phyloP scores from a whole-genome alignment of 768 basidiomycete genomes.

The Tephrocybe rancida region DNA sequence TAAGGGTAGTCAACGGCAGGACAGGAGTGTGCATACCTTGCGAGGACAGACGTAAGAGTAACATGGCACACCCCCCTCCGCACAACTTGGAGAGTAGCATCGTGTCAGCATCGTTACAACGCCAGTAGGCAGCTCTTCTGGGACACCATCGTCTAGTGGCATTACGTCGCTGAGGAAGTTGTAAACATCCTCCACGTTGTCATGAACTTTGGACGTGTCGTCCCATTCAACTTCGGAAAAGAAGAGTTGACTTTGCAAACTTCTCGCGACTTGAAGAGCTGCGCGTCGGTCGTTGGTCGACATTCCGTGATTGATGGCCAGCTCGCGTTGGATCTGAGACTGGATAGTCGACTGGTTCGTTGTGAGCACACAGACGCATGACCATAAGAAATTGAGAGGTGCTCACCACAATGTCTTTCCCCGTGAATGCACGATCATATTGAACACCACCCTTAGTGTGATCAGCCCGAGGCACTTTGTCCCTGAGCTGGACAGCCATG shows the following conservation, averaged over 20 bases:
- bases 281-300: constrained; percentile 79
- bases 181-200: constrained; percentile 92
- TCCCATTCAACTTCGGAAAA: constrained; percentile 99
- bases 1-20: not conserved
- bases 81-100: constrained; percentile 89
- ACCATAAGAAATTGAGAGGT: not conserved
- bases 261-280: constrained; percentile 86
- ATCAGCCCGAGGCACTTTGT: constrained; percentile 83
- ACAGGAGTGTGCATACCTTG: constrained; percentile 40
- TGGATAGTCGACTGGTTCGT: constrained; percentile 78
- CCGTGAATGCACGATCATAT: constrained; percentile 90
- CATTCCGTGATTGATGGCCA: constrained; percentile 73
- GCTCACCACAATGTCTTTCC: constrained; percentile 91
- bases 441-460: constrained; percentile 95
- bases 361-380: not conserved
- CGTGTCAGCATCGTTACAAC: constrained; percentile 88
- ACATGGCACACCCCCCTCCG: constrained; percentile 76
- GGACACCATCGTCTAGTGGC: constrained; percentile 58
- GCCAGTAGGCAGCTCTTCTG: constrained; percentile 79
- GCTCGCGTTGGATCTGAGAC: constrained; percentile 81
- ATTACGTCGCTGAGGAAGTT: constrained; percentile 88
- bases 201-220: constrained; percentile 66
- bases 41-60: constrained; percentile 84
- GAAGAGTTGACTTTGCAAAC: constrained; percentile 90
- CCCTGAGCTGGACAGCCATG: constrained; percentile 85